phyloP scores from a whole-genome alignment of 176 grass and related monocot species.

The Neostapfia colusana region DNA sequence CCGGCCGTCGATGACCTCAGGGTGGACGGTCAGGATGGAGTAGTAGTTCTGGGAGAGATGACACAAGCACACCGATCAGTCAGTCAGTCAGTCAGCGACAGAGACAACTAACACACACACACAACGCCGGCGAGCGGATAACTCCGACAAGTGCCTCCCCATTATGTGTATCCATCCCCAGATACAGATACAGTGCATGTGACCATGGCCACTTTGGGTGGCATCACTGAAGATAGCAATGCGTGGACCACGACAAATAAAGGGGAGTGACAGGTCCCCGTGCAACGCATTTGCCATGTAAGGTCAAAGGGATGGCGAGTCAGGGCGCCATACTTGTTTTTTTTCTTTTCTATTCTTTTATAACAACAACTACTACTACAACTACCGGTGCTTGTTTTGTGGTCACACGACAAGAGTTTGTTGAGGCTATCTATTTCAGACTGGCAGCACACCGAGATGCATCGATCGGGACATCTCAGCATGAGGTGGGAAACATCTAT shows the following conservation, averaged over 20 bases:
- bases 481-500: slow-evolving; percentile 31
- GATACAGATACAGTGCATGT: slow-evolving; percentile 36
- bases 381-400: slow-evolving; percentile 33
- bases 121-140: background rate
- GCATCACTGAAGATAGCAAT: slow-evolving; percentile 36
- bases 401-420: slow-evolving; percentile 30
- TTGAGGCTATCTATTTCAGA: slow-evolving; percentile 25
- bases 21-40: slow-evolving; percentile 83
- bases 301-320: slow-evolving; percentile 38
- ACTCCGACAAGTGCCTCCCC: slow-evolving; percentile 12
- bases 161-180: background rate
- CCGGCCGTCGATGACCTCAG: slow-evolving; percentile 73
- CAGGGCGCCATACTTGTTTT: slow-evolving; percentile 44
- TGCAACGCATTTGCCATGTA: slow-evolving; percentile 39
- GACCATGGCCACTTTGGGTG: slow-evolving; percentile 32
- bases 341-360: slow-evolving; percentile 25
- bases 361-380: slow-evolving; percentile 21
- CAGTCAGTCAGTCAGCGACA: slow-evolving; percentile 25
- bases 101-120: background rate
- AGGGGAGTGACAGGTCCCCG: slow-evolving; percentile 33
- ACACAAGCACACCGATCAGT: slow-evolving; percentile 1
- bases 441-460: slow-evolving; percentile 22
- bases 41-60: slow-evolving; percentile 76
- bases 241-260: slow-evolving; percentile 28
- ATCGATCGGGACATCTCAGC: slow-evolving; percentile 24